phyloP scores from a whole-genome alignment of 2,329 filamentous ascomycete genomes.

The Aspergillus tubingensis region DNA sequence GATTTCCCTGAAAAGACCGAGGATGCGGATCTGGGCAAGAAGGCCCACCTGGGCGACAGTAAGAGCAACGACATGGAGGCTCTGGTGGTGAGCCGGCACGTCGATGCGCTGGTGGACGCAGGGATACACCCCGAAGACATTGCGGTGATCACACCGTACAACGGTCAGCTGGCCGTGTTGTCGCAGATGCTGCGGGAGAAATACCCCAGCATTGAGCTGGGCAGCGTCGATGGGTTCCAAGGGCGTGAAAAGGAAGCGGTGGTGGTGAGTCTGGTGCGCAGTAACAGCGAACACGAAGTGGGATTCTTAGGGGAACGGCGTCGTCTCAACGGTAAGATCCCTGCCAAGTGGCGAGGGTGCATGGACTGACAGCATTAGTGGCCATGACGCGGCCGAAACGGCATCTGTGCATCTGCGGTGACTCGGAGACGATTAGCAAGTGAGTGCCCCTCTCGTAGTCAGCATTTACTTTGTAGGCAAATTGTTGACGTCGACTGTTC shows the following conservation, averaged over 20 bases:
- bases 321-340: conserved; percentile 78
- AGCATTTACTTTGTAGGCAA: not conserved
- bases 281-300: conserved; percentile 82
- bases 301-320: conserved; percentile 92
- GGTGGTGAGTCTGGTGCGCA: conserved; percentile 88
- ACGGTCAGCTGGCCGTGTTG: conserved; percentile 83
- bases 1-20: conserved; percentile 84
- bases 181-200: conserved; percentile 74
- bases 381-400: conserved; percentile 95
- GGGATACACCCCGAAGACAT: conserved; percentile 83
- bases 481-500: conserved; percentile 7
- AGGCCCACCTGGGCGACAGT: conserved; percentile 66
- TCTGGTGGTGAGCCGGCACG: conserved; percentile 74
- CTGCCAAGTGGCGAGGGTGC: not conserved
- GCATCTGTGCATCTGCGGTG: conserved; percentile 86
- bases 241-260: conserved; percentile 96
- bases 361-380: conserved; percentile 55
- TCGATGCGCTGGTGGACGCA: conserved; percentile 71
- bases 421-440: conserved; percentile 89
- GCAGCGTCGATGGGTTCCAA: conserved; percentile 95
- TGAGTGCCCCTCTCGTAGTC: conserved; percentile 53
- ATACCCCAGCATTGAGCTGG: conserved; percentile 86
- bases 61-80: conserved; percentile 94
- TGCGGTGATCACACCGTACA: conserved; percentile 93
- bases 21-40: conserved; percentile 62